phyloP scores from a whole-genome alignment of 495 filamentous ascomycete species.

The Penicilliopsis zonata region DNA sequence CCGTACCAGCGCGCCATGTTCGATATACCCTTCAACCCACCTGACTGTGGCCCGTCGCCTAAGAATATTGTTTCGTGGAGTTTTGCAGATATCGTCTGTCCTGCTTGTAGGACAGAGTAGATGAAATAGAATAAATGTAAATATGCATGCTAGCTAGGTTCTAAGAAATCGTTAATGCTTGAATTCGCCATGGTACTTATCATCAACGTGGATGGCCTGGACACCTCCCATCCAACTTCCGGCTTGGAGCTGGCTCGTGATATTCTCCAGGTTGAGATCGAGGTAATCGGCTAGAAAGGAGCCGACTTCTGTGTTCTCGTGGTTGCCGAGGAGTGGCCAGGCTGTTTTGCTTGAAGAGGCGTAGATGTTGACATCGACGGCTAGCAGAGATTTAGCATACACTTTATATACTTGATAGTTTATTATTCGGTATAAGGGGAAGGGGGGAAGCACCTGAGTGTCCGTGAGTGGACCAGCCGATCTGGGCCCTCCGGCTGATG shows the following conservation, averaged over 20 bases:
- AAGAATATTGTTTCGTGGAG: slow-evolving; percentile 1
- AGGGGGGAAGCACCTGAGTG: slow-evolving; percentile 46
- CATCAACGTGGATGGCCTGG: too few species aligned
- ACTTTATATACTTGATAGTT: too few species aligned
- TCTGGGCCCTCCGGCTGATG: slow-evolving; percentile 72
- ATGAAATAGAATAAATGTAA: too few species aligned
- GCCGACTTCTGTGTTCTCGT: slow-evolving; percentile 92
- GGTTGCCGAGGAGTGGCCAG: slow-evolving; percentile 58
- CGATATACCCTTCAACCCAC: neutral
- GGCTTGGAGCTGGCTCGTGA: slow-evolving; percentile 61
- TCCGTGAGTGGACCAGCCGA: slow-evolving; percentile 87
- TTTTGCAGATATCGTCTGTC: neutral
- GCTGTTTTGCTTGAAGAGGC: slow-evolving; percentile 40
- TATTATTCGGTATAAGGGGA: neutral
- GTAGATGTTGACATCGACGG: slow-evolving; percentile 88
- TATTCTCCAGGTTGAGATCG: slow-evolving; percentile 58
- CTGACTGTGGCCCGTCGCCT: neutral
- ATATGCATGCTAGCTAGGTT: too few species aligned
- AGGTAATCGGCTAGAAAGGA: slow-evolving; percentile 69
- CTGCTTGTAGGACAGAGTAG: neutral
- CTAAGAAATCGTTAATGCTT: too few species aligned
- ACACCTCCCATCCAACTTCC: slow-evolving; percentile 33
- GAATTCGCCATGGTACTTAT: slow-evolving; percentile 40
- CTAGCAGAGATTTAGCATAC: too few species aligned
- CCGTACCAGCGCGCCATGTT: neutral